A percentile compares a stretch with the other conserved stretches of the same genome.
These are phyloP conservation scores for Trichomonascus vanleenenianus DNA, from an alignment of 805 yeast genomes.

Conservation along the genomic window DNA sequence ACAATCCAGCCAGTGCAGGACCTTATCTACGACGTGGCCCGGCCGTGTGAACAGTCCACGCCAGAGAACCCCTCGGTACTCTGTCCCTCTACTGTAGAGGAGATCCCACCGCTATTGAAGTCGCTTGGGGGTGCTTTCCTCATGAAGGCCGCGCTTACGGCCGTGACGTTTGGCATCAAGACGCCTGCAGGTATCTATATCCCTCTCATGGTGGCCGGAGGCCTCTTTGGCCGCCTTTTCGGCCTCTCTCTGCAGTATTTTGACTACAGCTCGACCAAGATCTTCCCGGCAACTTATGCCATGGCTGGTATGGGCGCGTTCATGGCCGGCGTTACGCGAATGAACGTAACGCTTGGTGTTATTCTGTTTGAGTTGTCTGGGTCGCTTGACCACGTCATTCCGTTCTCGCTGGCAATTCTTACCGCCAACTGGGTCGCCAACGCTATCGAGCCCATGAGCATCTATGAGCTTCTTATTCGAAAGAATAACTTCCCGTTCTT, in stretches of 20 bases:
- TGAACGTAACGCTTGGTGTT: conserved; percentile 87
- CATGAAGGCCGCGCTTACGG: conserved; percentile 40
- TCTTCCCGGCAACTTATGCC: conserved; percentile 91
- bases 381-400: conserved; percentile 48
- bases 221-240: conserved; percentile 46
- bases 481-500: conserved; percentile 48
- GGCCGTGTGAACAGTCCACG: conserved; percentile 33
- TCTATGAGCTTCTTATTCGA: conserved; percentile 42
- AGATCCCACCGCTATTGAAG: conserved; percentile 29
- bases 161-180: conserved; percentile 49
- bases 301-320: conserved; percentile 96
- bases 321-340: conserved; percentile 86
- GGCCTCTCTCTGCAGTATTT: conserved; percentile 38
- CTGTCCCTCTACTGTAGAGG: conserved; percentile 23
- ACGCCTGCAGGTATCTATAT: conserved; percentile 56
- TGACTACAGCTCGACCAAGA: conserved; percentile 54
- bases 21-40: conserved; percentile 41
- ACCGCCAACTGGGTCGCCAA: conserved; percentile 52
- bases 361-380: conserved; percentile 73
- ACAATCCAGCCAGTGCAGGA: conserved; percentile 44
- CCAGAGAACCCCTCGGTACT: conserved; percentile 11
- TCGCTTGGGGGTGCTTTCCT: conserved; percentile 36
- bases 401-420: conserved; percentile 47
- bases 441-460: conserved; percentile 41
- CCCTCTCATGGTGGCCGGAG: conserved; percentile 59